phyloP scores from a whole-genome alignment of 2,329 filamentous ascomycete species.

The Rutstroemia sydowiana region DNA sequence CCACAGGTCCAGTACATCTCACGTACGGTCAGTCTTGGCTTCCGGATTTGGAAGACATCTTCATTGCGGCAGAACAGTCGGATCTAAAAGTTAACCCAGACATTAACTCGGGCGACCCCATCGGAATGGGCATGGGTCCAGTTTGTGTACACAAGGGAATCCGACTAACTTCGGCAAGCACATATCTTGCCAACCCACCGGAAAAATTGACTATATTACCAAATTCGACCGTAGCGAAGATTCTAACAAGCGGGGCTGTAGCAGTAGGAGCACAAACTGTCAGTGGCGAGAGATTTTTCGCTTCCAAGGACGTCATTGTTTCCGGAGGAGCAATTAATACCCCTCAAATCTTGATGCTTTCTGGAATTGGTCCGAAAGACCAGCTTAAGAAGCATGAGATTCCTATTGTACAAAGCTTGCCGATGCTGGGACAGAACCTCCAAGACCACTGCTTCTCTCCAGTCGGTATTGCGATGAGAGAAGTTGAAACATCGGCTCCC shows the following conservation, averaged over 20 bases:
- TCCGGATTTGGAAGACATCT: conserved; percentile 35
- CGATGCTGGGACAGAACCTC: conserved; percentile 35
- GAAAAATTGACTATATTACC: background rate
- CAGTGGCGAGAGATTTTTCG: conserved; percentile 13
- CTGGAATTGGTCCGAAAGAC: conserved; percentile 35
- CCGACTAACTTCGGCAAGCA: conserved; percentile 21
- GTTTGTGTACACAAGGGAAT: conserved; percentile 40
- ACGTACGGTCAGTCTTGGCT: conserved; percentile 40
- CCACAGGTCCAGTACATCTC: background rate
- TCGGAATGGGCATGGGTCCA: conserved; percentile 44
- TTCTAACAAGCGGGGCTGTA: background rate
- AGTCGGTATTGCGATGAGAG: conserved; percentile 31
- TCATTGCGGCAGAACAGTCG: conserved; percentile 40
- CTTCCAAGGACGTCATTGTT: conserved; percentile 35
- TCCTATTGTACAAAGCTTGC: conserved; percentile 31
- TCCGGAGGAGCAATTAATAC: conserved; percentile 36
- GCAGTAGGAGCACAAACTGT: background rate
- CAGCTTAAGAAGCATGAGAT: conserved; percentile 24
- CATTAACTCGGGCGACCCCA: conserved; percentile 48
- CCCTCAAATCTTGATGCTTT: conserved; percentile 39
- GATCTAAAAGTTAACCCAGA: conserved; percentile 44
- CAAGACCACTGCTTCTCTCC: conserved; percentile 34
- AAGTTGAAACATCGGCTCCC: conserved; percentile 30
- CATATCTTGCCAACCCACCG: background rate
- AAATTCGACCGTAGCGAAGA: background rate